Evolutionary conservation across 106 monocot species (phyloP), one percentile per base, ranked within the genome.

Genomic region (Allium sativum): DNA sequence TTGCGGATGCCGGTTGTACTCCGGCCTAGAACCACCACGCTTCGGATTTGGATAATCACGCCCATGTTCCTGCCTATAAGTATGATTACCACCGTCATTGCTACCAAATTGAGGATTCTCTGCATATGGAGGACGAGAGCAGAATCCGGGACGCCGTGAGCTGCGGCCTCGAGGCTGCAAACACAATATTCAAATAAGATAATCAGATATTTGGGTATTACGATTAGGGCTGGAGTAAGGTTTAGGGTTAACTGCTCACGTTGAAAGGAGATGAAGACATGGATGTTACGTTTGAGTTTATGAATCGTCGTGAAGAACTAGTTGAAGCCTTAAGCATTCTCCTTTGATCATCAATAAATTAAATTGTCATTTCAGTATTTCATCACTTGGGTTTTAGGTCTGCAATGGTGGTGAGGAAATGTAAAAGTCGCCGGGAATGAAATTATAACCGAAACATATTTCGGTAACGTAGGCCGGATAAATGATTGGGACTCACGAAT

Each of bases 141-240:
- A 68, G 71, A 62, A 77, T 46, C 80, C 74, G 1, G 80, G 80
- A 12, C 47, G 60, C 74, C 71, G 72, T 21, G 21, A 55, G 12
- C 48, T 62, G 40, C 75, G 17, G 54, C 64, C 54, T 61, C 64
- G 19, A 68, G 51, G 68, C 74, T 50, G 58, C 10, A 10, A 21
- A 42, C 7, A 52, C 10, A 48, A 17, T 40, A 52, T 40, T 31
- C 31, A 31, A 31, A 31, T 31, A 31, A 31, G 31, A 31, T 0
- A 31, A 31, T 31, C 31, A 31, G 31, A 31, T 31, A 31, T 31
- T 40, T 50, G 5, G 51, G 17, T 21, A 40, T n/a, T 44, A 69
- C 21, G 58, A 51, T 56, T 48, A 61, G 52, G 56, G 45, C 3
- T 67, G 20, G 42, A 44, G 55, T 45, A 21, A 21, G 47, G 62